Percentiles rank a stretch among this genome's conserved stretches.
Conservation (phyloP, 306 rosid genomes). For the Pterocarpus macrocarpus region DNA sequence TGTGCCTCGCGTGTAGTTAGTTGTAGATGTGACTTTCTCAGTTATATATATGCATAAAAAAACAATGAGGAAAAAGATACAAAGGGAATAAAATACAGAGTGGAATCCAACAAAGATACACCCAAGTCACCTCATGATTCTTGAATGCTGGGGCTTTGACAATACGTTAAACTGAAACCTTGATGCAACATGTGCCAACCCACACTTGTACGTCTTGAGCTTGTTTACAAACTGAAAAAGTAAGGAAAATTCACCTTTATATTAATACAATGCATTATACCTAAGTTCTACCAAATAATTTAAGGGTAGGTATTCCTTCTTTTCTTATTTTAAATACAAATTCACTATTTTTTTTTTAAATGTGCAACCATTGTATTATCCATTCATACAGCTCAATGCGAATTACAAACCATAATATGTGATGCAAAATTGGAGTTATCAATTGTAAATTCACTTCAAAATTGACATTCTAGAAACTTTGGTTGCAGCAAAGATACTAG, state of each 20-base stretch:
- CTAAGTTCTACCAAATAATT: too few species aligned
- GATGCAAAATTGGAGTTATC: not conserved
- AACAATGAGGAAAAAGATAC: slow-evolving; percentile 14
- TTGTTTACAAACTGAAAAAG: too few species aligned
- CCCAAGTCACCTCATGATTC: slow-evolving; percentile 30
- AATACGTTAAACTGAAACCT: not conserved
- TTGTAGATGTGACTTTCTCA: not conserved
- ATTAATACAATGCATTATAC: too few species aligned
- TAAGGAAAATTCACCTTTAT: too few species aligned
- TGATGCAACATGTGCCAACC: slow-evolving; percentile 13
- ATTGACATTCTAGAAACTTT: not conserved
- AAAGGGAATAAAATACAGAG: not conserved
- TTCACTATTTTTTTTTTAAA: too few species aligned
- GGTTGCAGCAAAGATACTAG: not conserved
- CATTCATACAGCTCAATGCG: too few species aligned
- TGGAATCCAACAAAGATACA: slow-evolving; percentile 39
- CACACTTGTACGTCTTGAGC: not conserved
- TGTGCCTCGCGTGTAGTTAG: not conserved
- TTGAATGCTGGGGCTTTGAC: slow-evolving; percentile 20
- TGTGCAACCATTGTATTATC: too few species aligned
- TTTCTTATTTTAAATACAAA: too few species aligned
- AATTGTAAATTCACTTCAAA: not conserved
- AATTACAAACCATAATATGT: not conserved
- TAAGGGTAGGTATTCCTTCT: too few species aligned
- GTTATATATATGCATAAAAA: not conserved